phyloP scores from a whole-genome alignment of 2,329 filamentous ascomycete genomes.

The Penicillium sp. region DNA sequence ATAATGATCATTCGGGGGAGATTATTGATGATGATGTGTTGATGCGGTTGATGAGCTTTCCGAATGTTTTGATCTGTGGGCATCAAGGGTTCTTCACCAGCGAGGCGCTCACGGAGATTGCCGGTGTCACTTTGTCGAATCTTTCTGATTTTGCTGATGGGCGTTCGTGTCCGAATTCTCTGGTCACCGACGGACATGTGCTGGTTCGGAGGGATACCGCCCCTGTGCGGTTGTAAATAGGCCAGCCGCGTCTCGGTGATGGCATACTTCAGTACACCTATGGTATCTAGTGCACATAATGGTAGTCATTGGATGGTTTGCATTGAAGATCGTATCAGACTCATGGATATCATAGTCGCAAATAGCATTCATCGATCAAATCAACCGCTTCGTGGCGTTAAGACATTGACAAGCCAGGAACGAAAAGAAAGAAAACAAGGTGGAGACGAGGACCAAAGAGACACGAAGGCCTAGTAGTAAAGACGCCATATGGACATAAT shows the following conservation, averaged over 20 bases:
- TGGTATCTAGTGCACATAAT: too few relatives aligned
- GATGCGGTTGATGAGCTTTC: slow-evolving; percentile 68
- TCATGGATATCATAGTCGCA: slow-evolving; percentile 1
- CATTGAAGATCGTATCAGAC: background rate
- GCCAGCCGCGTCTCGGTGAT: too few relatives aligned
- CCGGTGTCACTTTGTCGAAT: slow-evolving; percentile 61
- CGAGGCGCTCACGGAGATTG: slow-evolving; percentile 66
- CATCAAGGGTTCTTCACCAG: slow-evolving; percentile 71
- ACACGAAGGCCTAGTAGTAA: background rate
- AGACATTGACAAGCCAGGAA: background rate
- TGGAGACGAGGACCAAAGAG: background rate
- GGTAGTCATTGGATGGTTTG: background rate
- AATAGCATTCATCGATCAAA: background rate
- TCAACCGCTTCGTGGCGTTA: background rate
- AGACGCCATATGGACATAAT: background rate
- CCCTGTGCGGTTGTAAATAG: slow-evolving; percentile 32
- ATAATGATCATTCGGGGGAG: slow-evolving; percentile 64
- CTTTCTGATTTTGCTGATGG: slow-evolving; percentile 41
- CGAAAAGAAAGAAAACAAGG: background rate
- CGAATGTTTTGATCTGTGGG: slow-evolving; percentile 66
- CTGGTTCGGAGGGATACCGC: slow-evolving; percentile 26
- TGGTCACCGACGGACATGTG: slow-evolving; percentile 35
- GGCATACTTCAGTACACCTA: too few relatives aligned
- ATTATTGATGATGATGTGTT: slow-evolving; percentile 69
- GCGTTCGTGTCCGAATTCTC: slow-evolving; percentile 32